Percentiles rank a stretch among this genome's conserved stretches.
Conservation (phyloP, 345 rosid genomes). For the Cochlearia excelsa region DNA sequence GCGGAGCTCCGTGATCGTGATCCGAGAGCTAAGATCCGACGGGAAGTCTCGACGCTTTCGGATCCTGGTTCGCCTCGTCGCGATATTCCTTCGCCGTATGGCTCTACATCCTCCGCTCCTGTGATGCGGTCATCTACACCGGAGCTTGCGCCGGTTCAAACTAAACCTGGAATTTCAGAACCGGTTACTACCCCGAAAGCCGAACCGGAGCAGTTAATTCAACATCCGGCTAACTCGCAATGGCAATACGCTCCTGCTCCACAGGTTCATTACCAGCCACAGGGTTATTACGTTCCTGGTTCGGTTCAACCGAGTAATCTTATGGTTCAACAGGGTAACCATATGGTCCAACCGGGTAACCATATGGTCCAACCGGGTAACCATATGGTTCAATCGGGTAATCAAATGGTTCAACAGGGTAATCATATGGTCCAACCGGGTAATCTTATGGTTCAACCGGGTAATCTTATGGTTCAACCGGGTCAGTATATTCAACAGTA, state of each 20-base stretch:
- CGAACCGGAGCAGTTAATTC: conserved; percentile 40
- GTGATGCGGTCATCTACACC: conserved; percentile 49
- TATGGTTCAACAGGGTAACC: conserved; percentile 43
- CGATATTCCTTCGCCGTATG: conserved; percentile 61
- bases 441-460: conserved; percentile 26
- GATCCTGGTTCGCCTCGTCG: conserved; percentile 93
- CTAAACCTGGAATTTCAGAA: conserved; percentile 57
- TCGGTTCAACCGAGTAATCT: conserved; percentile 46
- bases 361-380: conserved; percentile 51
- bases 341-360: conserved; percentile 46
- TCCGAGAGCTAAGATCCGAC: conserved; percentile 46
- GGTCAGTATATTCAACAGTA: conserved; percentile 59
- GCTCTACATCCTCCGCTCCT: conserved; percentile 63
- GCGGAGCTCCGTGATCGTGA: conserved; percentile 46
- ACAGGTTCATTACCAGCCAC: conserved; percentile 57
- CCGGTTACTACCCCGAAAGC: conserved; percentile 27
- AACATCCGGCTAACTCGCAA: conserved; percentile 48
- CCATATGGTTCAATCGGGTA: conserved; percentile 51
- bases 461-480: neutral
- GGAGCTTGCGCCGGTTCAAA: conserved; percentile 65
- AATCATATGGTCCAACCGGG: conserved; percentile 50
- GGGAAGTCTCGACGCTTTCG: conserved; percentile 59
- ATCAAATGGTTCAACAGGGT: conserved; percentile 49
- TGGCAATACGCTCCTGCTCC: conserved; percentile 53
- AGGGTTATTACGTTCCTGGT: conserved; percentile 62